Evolutionary conservation across 345 rosid genomes (phyloP), one percentile per base, ranked within the genome.

Genomic region (Durio zibethinus): DNA sequence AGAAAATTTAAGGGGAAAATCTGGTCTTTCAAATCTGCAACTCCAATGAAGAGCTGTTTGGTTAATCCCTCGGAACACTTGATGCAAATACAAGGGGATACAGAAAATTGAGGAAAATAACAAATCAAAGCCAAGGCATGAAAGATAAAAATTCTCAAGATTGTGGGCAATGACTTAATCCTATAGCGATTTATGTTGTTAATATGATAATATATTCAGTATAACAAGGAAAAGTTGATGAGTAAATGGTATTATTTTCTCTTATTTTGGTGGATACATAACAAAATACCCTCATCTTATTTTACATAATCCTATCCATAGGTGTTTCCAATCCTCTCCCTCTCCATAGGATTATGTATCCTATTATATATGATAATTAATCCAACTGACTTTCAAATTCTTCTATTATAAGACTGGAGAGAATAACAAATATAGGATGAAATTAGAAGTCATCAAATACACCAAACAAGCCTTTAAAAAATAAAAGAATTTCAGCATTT

Each of bases 21-120:
- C 99, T 29, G 92, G 88, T 73, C 98, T 89, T 80, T 91, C 91
- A 83, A 92, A 93, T 79, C 99, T 96, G 93, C 73, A 83, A 82
- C 42, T 35, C 79, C 42, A 74, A 76, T 36, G 7, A 73, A 48
- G 72, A 40, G 48, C 4, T 62, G 42, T 15, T n/a, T 47, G 27
- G 61, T 71, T 52, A 75, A 60, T 18, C 52, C 35, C 18, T 3
- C 10, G 66, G 29, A 10, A 33, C 67, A 36, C 20, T 10, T 10
- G 21, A 66, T 25, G 64, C 57, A 38, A n/a, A 36, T 40, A 65
- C 36, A 66, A 42, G 16, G 47, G 16, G 15, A 33, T 48, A 65
- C 25, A 76, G 11, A 65, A 50, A 50, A 62, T 27, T 4, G 40
- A 16, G 43, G 59, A n/a, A 47, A 75, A 63, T 12, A 48, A 71